Conservation (phyloP, 768 basidiomycete species). For the Lentinula sp. region DNA sequence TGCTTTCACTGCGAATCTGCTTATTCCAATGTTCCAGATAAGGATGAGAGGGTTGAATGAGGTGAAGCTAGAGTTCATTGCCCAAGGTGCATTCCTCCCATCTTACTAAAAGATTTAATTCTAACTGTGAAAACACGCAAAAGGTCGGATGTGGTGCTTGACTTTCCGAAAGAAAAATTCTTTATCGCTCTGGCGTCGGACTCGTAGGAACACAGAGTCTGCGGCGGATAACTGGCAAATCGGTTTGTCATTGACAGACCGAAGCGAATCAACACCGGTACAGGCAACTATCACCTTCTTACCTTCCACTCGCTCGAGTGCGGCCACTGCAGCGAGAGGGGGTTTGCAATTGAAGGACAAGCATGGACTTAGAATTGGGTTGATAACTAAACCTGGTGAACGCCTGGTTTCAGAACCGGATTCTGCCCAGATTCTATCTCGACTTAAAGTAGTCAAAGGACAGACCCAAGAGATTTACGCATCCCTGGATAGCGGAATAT, state of each 20-base stretch:
- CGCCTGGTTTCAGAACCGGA: neutral
- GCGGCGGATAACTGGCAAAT: neutral
- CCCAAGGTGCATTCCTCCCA: neutral
- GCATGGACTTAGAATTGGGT: neutral
- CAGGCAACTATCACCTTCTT: neutral
- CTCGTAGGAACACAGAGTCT: neutral
- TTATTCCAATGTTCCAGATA: neutral
- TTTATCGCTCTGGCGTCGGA: neutral
- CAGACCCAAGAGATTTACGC: neutral
- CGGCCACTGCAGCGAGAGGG: too few relatives aligned
- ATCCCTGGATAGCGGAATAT: neutral
- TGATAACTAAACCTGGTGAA: neutral
- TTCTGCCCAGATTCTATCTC: neutral
- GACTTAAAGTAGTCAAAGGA: neutral
- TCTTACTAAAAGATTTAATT: neutral
- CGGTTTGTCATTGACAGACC: neutral
- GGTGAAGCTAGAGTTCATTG: neutral
- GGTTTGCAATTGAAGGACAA: neutral
- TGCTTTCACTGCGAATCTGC: neutral
- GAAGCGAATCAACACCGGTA: neutral
- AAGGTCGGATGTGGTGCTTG: neutral
- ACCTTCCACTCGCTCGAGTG: neutral
- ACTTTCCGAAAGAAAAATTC: neutral
- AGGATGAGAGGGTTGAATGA: neutral
- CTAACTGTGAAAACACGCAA: neutral